Evolutionary conservation across 2,329 filamentous ascomycete species (phyloP).

Genomic region (Claviceps sorghi): DNA sequence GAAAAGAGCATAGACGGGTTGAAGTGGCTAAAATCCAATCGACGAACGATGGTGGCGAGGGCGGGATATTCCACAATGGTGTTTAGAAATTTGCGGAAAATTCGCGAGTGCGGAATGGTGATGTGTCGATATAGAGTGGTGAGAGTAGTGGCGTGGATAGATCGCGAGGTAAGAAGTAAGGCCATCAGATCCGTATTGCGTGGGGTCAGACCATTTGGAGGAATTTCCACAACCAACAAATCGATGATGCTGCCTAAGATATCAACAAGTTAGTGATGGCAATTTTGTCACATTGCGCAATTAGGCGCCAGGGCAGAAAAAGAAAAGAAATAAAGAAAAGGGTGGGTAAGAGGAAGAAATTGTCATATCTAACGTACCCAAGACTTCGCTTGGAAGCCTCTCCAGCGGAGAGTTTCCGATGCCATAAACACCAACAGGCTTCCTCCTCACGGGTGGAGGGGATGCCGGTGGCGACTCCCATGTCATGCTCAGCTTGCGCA

Average conservation of each 20-base stretch:
- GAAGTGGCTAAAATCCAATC: constrained; percentile 75
- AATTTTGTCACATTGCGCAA: background rate
- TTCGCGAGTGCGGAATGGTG: constrained; percentile 68
- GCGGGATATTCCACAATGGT: constrained; percentile 53
- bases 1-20: constrained; percentile 65
- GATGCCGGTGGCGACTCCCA: constrained; percentile 32
- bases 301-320: too few relatives aligned
- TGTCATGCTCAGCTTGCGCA: constrained; percentile 39
- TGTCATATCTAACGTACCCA: constrained; percentile 39
- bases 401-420: constrained; percentile 47
- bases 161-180: constrained; percentile 60
- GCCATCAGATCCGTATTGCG: constrained; percentile 69
- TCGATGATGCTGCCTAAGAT: constrained; percentile 55
- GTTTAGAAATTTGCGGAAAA: constrained; percentile 66
- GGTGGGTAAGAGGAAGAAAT: background rate
- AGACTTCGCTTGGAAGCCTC: constrained; percentile 53
- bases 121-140: constrained; percentile 65
- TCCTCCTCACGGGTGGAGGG: constrained; percentile 19
- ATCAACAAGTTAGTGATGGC: constrained; percentile 2
- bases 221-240: constrained; percentile 58
- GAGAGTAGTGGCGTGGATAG: constrained; percentile 57
- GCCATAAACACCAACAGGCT: constrained; percentile 15
- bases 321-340: background rate
- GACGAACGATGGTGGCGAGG: constrained; percentile 60
- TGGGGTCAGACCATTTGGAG: constrained; percentile 54